phyloP scores from a whole-genome alignment of 2,329 filamentous ascomycete species.

The Cryphonectria nitschkei region DNA sequence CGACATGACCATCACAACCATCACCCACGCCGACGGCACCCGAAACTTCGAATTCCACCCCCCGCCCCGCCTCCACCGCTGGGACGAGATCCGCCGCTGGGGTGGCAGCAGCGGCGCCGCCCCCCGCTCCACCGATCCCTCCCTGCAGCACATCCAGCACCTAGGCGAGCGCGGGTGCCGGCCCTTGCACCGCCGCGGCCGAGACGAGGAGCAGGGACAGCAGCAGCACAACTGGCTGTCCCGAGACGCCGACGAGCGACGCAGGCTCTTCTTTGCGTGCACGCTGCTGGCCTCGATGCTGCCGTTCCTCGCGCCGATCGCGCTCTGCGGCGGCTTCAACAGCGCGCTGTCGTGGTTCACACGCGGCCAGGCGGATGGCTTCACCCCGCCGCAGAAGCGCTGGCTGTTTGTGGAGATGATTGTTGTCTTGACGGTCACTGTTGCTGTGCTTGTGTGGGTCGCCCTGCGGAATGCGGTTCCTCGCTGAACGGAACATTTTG shows the following conservation, averaged over 20 bases:
- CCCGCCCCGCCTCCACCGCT: constrained; percentile 31
- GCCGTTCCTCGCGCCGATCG: constrained; percentile 52
- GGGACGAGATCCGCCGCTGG: constrained; percentile 32
- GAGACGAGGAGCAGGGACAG: too few species aligned
- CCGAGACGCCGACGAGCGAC: constrained; percentile 36
- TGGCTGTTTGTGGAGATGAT: constrained; percentile 42
- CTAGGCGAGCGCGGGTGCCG: background rate
- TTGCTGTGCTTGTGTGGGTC: constrained; percentile 31
- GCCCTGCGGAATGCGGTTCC: constrained; percentile 28
- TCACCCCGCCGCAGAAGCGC: constrained; percentile 44
- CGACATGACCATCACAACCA: constrained; percentile 24
- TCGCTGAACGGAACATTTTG: background rate
- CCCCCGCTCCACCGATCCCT: constrained; percentile 24
- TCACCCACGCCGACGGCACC: constrained; percentile 21
- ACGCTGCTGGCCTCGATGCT: constrained; percentile 47
- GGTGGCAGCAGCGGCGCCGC: constrained; percentile 3
- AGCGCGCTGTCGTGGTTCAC: constrained; percentile 53
- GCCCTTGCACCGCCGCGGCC: background rate
- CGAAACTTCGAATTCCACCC: constrained; percentile 21
- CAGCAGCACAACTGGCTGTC: constrained; percentile 36
- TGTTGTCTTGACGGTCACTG: constrained; percentile 26
- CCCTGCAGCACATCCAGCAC: constrained; percentile 30
- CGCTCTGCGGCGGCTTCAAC: constrained; percentile 50
- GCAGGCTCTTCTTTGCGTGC: constrained; percentile 43
- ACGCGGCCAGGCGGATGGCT: constrained; percentile 46